Conservation (phyloP, 139 green algal species). For the Closterium sp. region DNA sequence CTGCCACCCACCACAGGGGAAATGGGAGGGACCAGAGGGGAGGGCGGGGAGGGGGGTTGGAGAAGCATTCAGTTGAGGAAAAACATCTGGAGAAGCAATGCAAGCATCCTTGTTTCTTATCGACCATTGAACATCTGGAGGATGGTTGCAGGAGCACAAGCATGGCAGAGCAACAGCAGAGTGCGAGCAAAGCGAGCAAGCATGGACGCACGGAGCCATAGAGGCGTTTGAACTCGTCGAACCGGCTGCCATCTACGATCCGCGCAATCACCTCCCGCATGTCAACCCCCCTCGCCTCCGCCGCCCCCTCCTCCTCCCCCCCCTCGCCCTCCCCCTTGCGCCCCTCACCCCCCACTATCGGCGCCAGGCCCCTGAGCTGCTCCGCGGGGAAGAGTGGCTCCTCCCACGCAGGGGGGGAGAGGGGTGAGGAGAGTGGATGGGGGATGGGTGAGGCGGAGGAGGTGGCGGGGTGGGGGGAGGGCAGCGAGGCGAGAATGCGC, state of each 20-base stretch:
- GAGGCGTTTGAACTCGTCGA: constrained; percentile 89
- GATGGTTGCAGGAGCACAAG: no score
- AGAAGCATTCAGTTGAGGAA: not conserved
- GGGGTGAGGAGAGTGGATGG: not conserved
- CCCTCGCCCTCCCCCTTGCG: not conserved
- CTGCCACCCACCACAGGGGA: not conserved
- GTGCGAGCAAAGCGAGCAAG: no score
- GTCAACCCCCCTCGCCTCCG: constrained; percentile 70
- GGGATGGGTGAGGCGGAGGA: not conserved
- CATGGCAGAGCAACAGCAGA: no score
- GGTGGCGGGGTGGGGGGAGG: not conserved
- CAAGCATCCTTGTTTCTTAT: no score
- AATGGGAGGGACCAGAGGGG: not conserved
- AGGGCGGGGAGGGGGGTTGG: not conserved
- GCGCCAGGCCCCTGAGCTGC: constrained; percentile 63
- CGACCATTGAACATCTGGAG: no score
- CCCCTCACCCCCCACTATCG: not conserved
- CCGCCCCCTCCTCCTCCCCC: constrained; percentile 8
- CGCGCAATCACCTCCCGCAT: constrained; percentile 72
- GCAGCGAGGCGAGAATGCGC: constrained; percentile 60
- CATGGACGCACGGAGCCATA: constrained; percentile 65
- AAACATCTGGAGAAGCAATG: not conserved
- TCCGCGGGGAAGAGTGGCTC: constrained; percentile 70
- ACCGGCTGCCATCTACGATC: constrained; percentile 78
- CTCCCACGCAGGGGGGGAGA: constrained; percentile 17